These are phyloP conservation scores for Cystoderma amianthinum DNA, from an alignment of 768 basidiomycete genomes.

Conservation along the genomic window DNA sequence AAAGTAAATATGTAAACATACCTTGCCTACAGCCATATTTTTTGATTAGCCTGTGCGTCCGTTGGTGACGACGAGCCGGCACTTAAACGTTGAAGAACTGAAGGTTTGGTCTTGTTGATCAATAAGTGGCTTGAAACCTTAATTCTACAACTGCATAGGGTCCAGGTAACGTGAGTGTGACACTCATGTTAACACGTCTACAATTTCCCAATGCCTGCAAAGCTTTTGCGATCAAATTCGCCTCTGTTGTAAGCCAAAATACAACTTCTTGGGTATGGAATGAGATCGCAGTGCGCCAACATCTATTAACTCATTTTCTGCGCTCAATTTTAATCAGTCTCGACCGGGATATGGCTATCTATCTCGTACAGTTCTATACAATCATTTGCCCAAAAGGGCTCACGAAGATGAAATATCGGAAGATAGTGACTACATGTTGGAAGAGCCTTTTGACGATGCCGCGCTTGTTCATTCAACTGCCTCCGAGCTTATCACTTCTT, in stretches of 20 bases:
- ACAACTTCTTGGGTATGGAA: constrained; percentile 45
- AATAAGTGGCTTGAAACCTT: constrained; percentile 61
- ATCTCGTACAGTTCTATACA: too few species aligned
- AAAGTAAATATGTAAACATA: constrained; percentile 23
- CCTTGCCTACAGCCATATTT: constrained; percentile 89
- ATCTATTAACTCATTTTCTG: not conserved
- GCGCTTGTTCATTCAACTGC: constrained; percentile 20
- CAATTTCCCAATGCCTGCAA: constrained; percentile 59
- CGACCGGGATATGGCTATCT: constrained; percentile 21
- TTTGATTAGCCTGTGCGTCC: constrained; percentile 31
- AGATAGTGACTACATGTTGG: too few species aligned
- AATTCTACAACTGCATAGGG: constrained; percentile 40
- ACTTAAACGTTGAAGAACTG: constrained; percentile 38
- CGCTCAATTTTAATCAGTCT: not conserved
- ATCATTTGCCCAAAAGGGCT: too few species aligned
- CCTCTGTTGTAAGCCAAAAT: too few species aligned
- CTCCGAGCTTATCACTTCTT: constrained; percentile 32
- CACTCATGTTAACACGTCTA: constrained; percentile 43
- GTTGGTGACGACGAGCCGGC: constrained; percentile 33
- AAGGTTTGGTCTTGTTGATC: constrained; percentile 23
- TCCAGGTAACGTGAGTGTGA: constrained; percentile 29
- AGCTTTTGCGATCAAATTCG: constrained; percentile 29
- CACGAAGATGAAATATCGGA: too few species aligned
- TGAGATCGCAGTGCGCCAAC: constrained; percentile 25
- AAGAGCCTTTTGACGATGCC: constrained; percentile 26